Base-by-base conservation (phyloP, 768 basidiomycete species). In the Amanita fuliginea region DNA sequence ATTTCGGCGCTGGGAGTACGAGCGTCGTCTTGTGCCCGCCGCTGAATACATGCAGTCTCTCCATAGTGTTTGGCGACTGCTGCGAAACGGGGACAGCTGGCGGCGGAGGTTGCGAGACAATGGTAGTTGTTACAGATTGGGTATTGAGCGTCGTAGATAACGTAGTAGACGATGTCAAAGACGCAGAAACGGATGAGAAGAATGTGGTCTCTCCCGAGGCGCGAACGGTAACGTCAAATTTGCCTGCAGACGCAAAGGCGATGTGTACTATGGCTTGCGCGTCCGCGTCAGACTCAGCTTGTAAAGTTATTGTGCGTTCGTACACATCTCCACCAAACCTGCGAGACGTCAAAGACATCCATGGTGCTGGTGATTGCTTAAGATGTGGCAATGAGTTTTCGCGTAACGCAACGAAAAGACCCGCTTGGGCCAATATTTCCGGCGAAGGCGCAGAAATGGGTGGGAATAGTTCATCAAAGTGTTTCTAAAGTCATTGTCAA, bases 391-490 rank as follows among this genome's bases (percentile, higher is more conserved):
- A 19, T 3, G 41, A 40, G 24, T 76, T 74, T 51, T 86, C 85
- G 35, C 86, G 78, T 13, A 90, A 74, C 14, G 71, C 73, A 9
- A 89, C 67, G 59, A 76, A 95, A 6, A 96, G 70, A 0, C 86
- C 91, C 1, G 86, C 86, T 60, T 87, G 85, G 2, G 85, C 87
- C 4, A 93, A 66, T 9, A 86, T 57, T 41, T 80, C 76, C 0
- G 83, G 67, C 1, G 76, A 72, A 2, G 88, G 82, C 13, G 75
- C 66, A 5, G 69, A 55, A 2, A 81, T 55, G 0, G 77, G 70
- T 2, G 86, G 86, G 68, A 96, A 92, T n/a, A 96, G 69, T 50
- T 86, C 77, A 35, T 80, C 71, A 57, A 78, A 75, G 60, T 95
- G 83, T 78, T 89, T 91, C 91, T 94, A 37, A 28, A 21, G 24